A percentile compares a stretch with the other conserved stretches of the same genome.
Evolutionary conservation across 2,329 filamentous ascomycete genomes (phyloP).

Genomic region (Fusarium musae): DNA sequence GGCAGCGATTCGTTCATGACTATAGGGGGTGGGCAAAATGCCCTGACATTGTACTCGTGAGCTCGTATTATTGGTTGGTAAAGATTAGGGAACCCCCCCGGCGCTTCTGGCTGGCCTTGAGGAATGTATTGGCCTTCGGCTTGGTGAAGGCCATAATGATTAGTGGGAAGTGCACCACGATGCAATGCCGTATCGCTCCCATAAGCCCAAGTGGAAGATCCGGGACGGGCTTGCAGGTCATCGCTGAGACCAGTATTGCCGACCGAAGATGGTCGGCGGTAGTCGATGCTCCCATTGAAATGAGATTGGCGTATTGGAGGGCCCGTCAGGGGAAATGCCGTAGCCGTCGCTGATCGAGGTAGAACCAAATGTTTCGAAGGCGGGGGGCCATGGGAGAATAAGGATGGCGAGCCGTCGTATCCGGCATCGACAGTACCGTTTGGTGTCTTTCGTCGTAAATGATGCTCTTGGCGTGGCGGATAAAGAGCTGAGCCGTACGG

Average conservation of each 20-base stretch:
- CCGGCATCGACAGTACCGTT: constrained; percentile 92
- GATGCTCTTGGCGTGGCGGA: constrained; percentile 69
- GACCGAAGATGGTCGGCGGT: constrained; percentile 22
- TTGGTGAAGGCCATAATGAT: constrained; percentile 21
- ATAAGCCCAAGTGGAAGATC: constrained; percentile 31
- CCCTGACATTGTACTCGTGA: constrained; percentile 52
- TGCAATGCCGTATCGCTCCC: constrained; percentile 19
- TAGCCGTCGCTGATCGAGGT: constrained; percentile 57
- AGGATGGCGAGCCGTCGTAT: constrained; percentile 85
- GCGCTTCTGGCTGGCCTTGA: constrained; percentile 27
- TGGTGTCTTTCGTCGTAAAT: constrained; percentile 90
- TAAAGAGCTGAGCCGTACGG: constrained; percentile 31
- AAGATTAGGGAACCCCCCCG: constrained; percentile 31
- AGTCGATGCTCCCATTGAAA: constrained; percentile 21
- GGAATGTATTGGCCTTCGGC: constrained; percentile 27
- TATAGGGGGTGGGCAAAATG: constrained; percentile 52
- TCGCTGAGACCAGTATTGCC: constrained; percentile 27
- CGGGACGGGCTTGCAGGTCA: constrained; percentile 18
- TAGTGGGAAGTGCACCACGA: constrained; percentile 23
- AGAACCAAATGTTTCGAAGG: constrained; percentile 86
- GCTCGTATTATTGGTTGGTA: constrained; percentile 50
- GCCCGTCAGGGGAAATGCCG: constrained; percentile 23
- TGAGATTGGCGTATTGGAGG: constrained; percentile 24
- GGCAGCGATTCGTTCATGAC: constrained; percentile 47
- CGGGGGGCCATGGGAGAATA: constrained; percentile 77